Evolutionary conservation across 2,329 filamentous ascomycete species (phyloP).

Genomic region (Claviceps cyperi): DNA sequence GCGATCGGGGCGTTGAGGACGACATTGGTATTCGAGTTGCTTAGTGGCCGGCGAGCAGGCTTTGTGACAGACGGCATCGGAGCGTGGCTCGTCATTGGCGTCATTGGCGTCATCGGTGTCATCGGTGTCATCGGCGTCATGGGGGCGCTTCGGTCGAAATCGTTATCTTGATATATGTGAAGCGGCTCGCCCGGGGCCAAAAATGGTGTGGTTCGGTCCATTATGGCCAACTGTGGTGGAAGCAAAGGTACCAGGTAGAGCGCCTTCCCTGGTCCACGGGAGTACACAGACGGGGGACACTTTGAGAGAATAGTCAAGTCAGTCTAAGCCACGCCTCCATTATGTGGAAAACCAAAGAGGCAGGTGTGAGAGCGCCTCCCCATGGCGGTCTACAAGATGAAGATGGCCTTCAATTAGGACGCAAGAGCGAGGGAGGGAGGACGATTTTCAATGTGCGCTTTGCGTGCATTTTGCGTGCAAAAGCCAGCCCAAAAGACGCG

Average conservation of each 20-base stretch:
- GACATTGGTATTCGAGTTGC: conserved; percentile 43
- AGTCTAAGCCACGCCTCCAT: background rate
- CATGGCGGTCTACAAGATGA: background rate
- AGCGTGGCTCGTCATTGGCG: conserved; percentile 31
- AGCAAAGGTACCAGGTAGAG: conserved; percentile 2
- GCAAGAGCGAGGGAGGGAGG: background rate
- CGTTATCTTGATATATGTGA: conserved; percentile 38
- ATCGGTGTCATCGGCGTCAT: conserved; percentile 15
- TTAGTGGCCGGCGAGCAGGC: conserved; percentile 32
- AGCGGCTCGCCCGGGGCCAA: conserved; percentile 31
- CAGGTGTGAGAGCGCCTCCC: background rate
- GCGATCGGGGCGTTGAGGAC: conserved; percentile 49
- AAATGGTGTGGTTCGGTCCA: conserved; percentile 38
- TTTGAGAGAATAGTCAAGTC: background rate
- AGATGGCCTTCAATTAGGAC: background rate
- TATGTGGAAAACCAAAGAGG: background rate
- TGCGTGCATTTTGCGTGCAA: background rate
- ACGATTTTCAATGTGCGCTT: too few species aligned
- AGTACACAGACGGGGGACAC: background rate
- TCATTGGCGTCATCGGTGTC: too few species aligned
- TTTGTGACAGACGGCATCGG: conserved; percentile 39
- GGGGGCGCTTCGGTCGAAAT: conserved; percentile 28
- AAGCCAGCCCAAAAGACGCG: background rate
- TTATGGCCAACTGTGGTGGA: conserved; percentile 24
- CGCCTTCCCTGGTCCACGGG: background rate